Evolutionary conservation across 192 early-diverging fungal species (phyloP), one percentile per base, ranked within the genome.

Genomic region (Chytriomyces hyalinus): DNA sequence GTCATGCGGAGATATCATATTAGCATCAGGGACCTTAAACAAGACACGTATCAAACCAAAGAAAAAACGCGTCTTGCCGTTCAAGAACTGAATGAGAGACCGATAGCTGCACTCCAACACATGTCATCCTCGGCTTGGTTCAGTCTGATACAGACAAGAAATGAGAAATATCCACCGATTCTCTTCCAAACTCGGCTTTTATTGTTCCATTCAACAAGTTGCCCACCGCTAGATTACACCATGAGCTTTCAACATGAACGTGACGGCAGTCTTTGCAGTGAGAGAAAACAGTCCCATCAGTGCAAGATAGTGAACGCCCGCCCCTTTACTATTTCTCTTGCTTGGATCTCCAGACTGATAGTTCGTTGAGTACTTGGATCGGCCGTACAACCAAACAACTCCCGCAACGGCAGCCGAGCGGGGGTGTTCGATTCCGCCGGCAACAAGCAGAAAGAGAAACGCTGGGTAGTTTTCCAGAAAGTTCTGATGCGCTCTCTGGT

Each of bases 381-480:
- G 85, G 61, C 89, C 87, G 9, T 72, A 65, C 36, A 87, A 15
- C 81, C 80, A 93, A 47, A 89, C 20, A 44, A 72, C 71, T 49
- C 93, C 92, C 36, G 78, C 76, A 57, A 43, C 87, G 10, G 91
- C 79, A 10, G 91, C 78, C 24, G 88, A 61, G 8, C 66, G 20
- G 1, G 93, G 92, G 80, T 91, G 81, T 10, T 81, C 70, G 51
- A 91, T 57, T 67, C 90, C 87, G 61, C 85, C 82, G 63, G 84
- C 44, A 47, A 86, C 66, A 49, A 92, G 80, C 20, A 90, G 78
- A 57, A 82, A 79, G 53, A 84, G 81, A 80, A 87, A 92, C 2
- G 72, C 28, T 20, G 91, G 86, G 78, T 85, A 89, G 63, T 63
- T 65, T 78, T 94, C 93, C 6, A 93, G 80, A 15, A 88, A 88